Evolutionary conservation across 352 stramenopile genomes (phyloP), one percentile per base, ranked within the genome.

Genomic region (Pythium sp.): DNA sequence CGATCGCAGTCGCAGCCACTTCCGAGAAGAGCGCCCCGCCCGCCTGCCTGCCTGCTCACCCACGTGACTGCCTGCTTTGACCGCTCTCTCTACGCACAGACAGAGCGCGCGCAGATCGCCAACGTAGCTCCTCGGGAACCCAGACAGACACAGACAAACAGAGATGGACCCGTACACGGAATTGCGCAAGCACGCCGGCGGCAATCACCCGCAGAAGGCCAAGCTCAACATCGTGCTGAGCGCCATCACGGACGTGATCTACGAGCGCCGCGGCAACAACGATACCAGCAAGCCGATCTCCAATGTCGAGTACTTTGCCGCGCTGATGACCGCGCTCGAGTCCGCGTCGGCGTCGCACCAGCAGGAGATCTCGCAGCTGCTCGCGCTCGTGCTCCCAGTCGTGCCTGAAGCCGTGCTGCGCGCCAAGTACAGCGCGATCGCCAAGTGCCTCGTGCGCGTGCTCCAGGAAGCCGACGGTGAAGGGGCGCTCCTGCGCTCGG

Each of bases 291-390:
- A 60, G 51, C 70, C 83, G 15, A 86, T 91, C 60, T 90, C 86
- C n/a, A 80, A 78, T 68, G 93, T 86, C 36, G 88, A 95, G 78
- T 95, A 95, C 69, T 95, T 95, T 64, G 88, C 88, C 14, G 86
- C 88, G 64, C 78, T 95, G 62, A 94, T 95, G 88, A 95, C 88
- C 20, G 88, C 84, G 58, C 77, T 95, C 62, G 88, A 95, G 71
- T 84, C 86, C 1, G 84, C 82, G 5, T 78, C 79, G 28, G 76
- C 80, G 57, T 87, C 86, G 54, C 88, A 95, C 66, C 81, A 89
- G 59, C 81, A 92, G 64, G 85, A 95, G 68, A 81, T 94, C 62
- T 72, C 85, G 58, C 82, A 92, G 70, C 70, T 95, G 63, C 80
- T 95, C 55, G 78, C 81, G 11, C 88, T 91, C 58, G 87, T 90